Percentiles rank a stretch among this genome's conserved stretches.
Evolutionary conservation across 2,329 filamentous ascomycete genomes (phyloP).

Genomic region (Microcera coccophila): DNA sequence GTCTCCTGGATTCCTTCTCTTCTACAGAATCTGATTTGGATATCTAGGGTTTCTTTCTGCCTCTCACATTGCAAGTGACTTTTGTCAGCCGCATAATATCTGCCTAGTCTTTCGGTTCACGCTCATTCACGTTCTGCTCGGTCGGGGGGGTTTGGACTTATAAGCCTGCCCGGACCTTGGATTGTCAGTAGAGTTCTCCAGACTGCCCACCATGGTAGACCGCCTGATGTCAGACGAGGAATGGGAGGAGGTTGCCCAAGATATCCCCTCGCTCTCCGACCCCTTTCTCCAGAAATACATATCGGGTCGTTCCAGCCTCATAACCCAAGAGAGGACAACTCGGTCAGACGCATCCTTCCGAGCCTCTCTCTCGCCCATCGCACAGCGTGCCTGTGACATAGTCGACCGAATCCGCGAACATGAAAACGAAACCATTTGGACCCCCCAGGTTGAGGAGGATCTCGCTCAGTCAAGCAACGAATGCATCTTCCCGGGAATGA

Average conservation of each 20-base stretch:
- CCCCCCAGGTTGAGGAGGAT: constrained; percentile 64
- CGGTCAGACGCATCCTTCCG: constrained; percentile 72
- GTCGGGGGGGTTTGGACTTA: not conserved
- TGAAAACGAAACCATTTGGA: constrained; percentile 76
- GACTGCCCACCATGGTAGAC: constrained; percentile 28
- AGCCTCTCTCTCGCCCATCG: constrained; percentile 72
- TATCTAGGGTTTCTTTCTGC: not conserved
- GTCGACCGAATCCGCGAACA: constrained; percentile 74
- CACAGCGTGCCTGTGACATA: constrained; percentile 71
- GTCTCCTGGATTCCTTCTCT: not conserved
- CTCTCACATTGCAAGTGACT: not conserved
- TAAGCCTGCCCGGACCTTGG: not conserved
- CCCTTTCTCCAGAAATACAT: constrained; percentile 82
- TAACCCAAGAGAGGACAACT: constrained; percentile 75
- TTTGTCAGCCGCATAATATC: not conserved
- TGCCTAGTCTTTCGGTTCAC: not conserved
- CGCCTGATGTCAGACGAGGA: constrained; percentile 49
- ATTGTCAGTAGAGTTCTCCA: not conserved
- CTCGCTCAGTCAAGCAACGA: constrained; percentile 59
- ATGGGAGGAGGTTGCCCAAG: constrained; percentile 54
- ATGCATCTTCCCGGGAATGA: constrained; percentile 81
- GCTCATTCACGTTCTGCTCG: not conserved
- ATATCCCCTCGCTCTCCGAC: constrained; percentile 59
- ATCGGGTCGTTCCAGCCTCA: constrained; percentile 67
- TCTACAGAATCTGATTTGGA: not conserved